Percentiles rank a stretch among this genome's conserved stretches.
These are phyloP conservation scores for Usnea hakonensis DNA, from an alignment of 495 filamentous ascomycete species.

Conservation along the genomic window DNA sequence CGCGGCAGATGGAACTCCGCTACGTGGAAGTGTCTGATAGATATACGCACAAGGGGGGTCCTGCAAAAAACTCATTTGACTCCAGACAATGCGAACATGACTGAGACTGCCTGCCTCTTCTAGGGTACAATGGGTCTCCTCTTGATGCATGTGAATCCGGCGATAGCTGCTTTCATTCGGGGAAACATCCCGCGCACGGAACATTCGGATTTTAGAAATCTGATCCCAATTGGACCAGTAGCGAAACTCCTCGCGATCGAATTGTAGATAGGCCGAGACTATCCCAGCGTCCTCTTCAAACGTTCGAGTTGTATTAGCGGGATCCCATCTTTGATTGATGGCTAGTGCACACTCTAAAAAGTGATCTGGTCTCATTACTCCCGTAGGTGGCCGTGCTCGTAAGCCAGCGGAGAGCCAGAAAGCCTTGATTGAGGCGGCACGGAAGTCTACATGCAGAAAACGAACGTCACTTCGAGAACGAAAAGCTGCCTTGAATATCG, in stretches of 20 bases:
- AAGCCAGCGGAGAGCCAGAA: constrained; percentile 10
- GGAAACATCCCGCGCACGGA: constrained; percentile 10
- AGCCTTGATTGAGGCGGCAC: not conserved
- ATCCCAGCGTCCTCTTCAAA: not conserved
- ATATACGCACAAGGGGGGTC: constrained; percentile 19
- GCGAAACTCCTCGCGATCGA: constrained; percentile 4
- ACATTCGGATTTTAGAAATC: constrained; percentile 19
- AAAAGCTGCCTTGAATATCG: constrained; percentile 13
- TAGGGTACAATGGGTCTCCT: constrained; percentile 11
- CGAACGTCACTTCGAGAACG: not conserved
- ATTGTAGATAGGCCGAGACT: constrained; percentile 7
- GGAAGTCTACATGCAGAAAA: constrained; percentile 12
- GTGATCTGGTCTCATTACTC: not conserved
- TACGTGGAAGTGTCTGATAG: constrained; percentile 3
- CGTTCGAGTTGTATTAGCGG: too few relatives aligned
- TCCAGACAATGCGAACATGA: constrained; percentile 24
- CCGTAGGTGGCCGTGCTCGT: not conserved
- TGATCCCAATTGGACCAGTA: constrained; percentile 16
- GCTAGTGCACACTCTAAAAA: constrained; percentile 10
- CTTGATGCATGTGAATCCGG: constrained; percentile 15
- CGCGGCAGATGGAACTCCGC: constrained; percentile 16
- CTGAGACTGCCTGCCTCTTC: constrained; percentile 10
- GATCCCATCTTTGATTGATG: not conserved
- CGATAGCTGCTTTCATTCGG: constrained; percentile 19
- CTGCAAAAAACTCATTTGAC: constrained; percentile 19